These are phyloP conservation scores for Penicillium ochrochloron DNA, from an alignment of 495 filamentous ascomycete genomes.

Conservation along the genomic window DNA sequence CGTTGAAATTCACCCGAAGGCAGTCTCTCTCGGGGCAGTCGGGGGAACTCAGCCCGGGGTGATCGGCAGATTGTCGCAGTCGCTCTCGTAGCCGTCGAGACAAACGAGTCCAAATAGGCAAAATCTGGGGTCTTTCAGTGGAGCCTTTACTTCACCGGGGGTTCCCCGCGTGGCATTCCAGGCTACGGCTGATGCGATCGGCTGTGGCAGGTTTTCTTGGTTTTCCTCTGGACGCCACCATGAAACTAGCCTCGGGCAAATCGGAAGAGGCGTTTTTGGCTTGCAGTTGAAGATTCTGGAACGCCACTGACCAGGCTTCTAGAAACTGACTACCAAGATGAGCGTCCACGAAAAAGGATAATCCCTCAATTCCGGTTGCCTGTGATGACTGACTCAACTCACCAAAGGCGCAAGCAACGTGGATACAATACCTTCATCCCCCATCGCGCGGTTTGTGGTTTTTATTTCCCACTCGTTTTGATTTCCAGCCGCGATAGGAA, in stretches of 20 bases:
- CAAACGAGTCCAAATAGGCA: background rate
- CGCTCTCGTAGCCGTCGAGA: background rate
- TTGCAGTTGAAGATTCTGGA: background rate
- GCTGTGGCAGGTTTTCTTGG: background rate
- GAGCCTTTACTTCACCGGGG: background rate
- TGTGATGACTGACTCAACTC: too few relatives aligned
- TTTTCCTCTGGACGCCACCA: background rate
- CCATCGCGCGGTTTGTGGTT: too few relatives aligned
- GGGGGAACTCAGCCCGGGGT: background rate
- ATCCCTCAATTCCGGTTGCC: too few relatives aligned
- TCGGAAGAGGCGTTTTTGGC: background rate
- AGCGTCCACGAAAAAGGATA: too few relatives aligned
- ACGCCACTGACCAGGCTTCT: background rate
- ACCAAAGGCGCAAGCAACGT: too few relatives aligned
- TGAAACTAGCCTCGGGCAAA: background rate
- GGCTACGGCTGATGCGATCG: background rate
- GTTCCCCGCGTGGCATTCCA: background rate
- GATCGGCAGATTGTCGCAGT: background rate
- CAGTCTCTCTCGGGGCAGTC: background rate
- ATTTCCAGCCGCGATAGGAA: too few relatives aligned
- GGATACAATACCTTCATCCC: too few relatives aligned
- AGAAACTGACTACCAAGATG: too few relatives aligned
- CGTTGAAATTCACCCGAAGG: constrained; percentile 6
- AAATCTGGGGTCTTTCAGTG: background rate
- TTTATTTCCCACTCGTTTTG: too few relatives aligned